Evolutionary conservation across 2,329 filamentous ascomycete genomes (phyloP).

Genomic region (Fusarium cyanostomum): DNA sequence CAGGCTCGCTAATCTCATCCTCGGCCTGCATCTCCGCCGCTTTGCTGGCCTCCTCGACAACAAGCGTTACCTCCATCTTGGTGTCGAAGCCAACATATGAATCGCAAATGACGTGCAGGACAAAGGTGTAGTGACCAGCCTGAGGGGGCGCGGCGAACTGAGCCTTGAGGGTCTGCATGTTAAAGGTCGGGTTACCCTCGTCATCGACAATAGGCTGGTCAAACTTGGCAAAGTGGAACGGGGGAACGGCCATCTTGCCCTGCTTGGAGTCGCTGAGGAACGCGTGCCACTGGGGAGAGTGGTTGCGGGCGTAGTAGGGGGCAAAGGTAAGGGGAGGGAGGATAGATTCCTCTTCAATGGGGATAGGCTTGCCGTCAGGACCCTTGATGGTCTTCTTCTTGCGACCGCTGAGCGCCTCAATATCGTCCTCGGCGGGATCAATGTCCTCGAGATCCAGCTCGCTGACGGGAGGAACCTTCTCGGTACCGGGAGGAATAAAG

Average conservation of each 20-base stretch:
- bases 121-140: slow-evolving; percentile 91
- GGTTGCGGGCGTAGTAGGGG: slow-evolving; percentile 88
- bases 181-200: slow-evolving; percentile 86
- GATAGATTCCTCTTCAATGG: slow-evolving; percentile 70
- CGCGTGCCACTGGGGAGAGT: slow-evolving; percentile 90
- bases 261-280: slow-evolving; percentile 95
- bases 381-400: slow-evolving; percentile 74
- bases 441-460: slow-evolving; percentile 86
- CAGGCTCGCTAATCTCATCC: slow-evolving; percentile 96
- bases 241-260: slow-evolving; percentile 94
- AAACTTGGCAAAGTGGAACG: slow-evolving; percentile 93
- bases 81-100: slow-evolving; percentile 95
- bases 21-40: slow-evolving; percentile 82
- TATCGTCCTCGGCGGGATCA: slow-evolving; percentile 91
- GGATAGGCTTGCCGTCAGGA: slow-evolving; percentile 64
- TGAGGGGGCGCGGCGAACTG: slow-evolving; percentile 96
- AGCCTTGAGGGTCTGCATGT: slow-evolving; percentile 95
- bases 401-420: slow-evolving; percentile 84
- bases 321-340: slow-evolving; percentile 89
- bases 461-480: slow-evolving; percentile 77
- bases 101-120: slow-evolving; percentile 93
- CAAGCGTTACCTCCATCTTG: slow-evolving; percentile 87
- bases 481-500: slow-evolving; percentile 86
- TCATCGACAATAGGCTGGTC: slow-evolving; percentile 87
- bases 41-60: slow-evolving; percentile 89